Evolutionary conservation across 169 alveolate species (phyloP).

Genomic region (Plasmodium blacklocki): DNA sequence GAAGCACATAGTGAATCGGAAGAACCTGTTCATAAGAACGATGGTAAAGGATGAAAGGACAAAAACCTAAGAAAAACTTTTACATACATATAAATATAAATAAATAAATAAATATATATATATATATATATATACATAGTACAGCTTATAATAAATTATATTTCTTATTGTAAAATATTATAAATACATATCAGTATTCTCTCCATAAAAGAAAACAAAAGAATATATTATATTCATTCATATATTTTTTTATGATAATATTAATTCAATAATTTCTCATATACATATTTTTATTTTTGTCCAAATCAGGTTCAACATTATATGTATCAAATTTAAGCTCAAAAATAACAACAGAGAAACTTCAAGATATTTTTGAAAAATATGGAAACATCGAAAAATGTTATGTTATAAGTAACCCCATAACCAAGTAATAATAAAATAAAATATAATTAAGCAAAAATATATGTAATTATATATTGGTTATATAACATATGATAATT

Average conservation of each 20-base stretch:
- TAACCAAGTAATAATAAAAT: conserved; percentile 37
- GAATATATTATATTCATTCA: neutral
- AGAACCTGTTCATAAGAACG: conserved; percentile 66
- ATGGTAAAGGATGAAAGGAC: conserved; percentile 25
- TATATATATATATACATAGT: neutral
- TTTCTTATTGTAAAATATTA: neutral
- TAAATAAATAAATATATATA: neutral
- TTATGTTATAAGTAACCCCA: conserved; percentile 71
- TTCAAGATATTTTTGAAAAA: conserved; percentile 72
- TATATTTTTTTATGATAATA: neutral
- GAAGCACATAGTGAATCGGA: conserved; percentile 59
- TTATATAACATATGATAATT: neutral
- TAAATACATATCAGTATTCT: no score
- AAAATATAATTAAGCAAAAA: neutral
- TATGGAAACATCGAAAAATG: conserved; percentile 73
- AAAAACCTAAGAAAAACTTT: neutral
- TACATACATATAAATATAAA: conserved; percentile 5
- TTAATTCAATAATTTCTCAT: no score
- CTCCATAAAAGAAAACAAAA: neutral
- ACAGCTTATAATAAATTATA: neutral
- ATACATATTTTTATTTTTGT: neutral
- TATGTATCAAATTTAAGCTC: conserved; percentile 74
- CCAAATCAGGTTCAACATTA: conserved; percentile 52
- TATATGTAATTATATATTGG: neutral
- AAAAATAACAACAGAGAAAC: conserved; percentile 65